phyloP scores from a whole-genome alignment of 2,329 filamentous ascomycete species.

The Apiospora hydei region DNA sequence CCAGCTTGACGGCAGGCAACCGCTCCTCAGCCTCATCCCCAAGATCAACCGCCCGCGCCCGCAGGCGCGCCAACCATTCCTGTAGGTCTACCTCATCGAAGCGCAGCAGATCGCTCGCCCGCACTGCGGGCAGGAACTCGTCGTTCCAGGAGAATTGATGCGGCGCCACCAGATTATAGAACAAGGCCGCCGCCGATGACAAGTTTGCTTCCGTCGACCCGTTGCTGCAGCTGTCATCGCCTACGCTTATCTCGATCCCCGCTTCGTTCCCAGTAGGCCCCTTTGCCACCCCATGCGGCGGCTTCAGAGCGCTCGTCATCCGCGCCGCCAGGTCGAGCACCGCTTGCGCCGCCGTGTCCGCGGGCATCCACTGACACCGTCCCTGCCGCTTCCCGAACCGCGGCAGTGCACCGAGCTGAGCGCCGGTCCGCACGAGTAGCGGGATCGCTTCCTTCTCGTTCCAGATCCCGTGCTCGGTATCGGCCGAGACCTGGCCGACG shows the following conservation, averaged over 20 bases:
- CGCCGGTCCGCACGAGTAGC: conserved; percentile 35
- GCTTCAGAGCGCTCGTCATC: background rate
- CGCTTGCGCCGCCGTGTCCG: conserved; percentile 38
- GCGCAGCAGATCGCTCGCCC: conserved; percentile 38
- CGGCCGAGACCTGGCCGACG: conserved; percentile 46
- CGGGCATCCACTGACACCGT: conserved; percentile 42
- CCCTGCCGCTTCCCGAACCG: conserved; percentile 35
- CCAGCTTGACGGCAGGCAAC: conserved; percentile 37
- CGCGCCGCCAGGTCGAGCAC: background rate
- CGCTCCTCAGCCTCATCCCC: conserved; percentile 35
- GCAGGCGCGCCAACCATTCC: conserved; percentile 44
- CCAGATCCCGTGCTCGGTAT: conserved; percentile 41
- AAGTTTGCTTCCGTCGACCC: background rate
- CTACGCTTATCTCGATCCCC: background rate
- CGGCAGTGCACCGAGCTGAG: conserved; percentile 34
- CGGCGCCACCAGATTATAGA: conserved; percentile 39
- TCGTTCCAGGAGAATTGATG: conserved; percentile 46
- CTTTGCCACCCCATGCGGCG: background rate
- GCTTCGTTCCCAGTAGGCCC: background rate
- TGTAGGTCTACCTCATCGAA: conserved; percentile 44
- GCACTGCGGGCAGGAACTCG: conserved; percentile 40
- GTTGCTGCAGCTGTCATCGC: background rate
- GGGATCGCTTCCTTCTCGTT: conserved; percentile 40
- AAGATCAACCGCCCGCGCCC: conserved; percentile 33
- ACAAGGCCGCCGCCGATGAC: conserved; percentile 23